phyloP scores from a whole-genome alignment of 176 grass and related monocot genomes.

The Melocanna baccifera region DNA sequence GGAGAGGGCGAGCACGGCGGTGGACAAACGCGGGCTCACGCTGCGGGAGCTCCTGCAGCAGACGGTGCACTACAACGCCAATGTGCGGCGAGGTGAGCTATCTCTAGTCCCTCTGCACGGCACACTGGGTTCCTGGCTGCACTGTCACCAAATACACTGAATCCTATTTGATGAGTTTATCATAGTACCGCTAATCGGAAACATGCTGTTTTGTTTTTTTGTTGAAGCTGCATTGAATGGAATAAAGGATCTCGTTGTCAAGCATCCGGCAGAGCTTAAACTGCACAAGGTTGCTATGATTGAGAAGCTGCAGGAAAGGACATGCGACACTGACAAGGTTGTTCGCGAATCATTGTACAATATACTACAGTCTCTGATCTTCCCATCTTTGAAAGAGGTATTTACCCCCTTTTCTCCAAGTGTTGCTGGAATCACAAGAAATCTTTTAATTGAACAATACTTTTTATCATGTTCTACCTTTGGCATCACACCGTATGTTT shows the following conservation, averaged over 20 bases:
- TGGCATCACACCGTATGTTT: background rate
- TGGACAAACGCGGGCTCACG: conserved; percentile 79
- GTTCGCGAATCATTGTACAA: conserved; percentile 68
- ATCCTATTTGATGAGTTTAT: background rate
- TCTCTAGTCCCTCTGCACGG: background rate
- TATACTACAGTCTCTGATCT: conserved; percentile 64
- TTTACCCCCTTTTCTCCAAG: background rate
- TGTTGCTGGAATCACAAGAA: background rate
- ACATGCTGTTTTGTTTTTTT: background rate
- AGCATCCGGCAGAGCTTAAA: conserved; percentile 80
- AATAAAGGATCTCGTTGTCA: conserved; percentile 62
- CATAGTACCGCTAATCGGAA: background rate
- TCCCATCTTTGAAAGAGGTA: conserved; percentile 91
- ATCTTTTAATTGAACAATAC: background rate
- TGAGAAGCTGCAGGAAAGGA: conserved; percentile 77
- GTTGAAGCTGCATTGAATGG: conserved; percentile 72
- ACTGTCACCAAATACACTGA: background rate
- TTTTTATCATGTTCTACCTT: background rate
- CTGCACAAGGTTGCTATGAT: conserved; percentile 69
- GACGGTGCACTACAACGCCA: conserved; percentile 53
- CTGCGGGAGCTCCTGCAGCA: conserved; percentile 70
- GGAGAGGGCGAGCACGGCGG: conserved; percentile 67
- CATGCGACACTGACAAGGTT: conserved; percentile 58
- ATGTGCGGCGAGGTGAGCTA: conserved; percentile 51
- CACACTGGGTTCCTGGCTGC: background rate